Percentiles rank a stretch among this genome's conserved stretches.
Conservation (phyloP, 129 eudicot genomes). For the Heracleum sosnowskyi region DNA sequence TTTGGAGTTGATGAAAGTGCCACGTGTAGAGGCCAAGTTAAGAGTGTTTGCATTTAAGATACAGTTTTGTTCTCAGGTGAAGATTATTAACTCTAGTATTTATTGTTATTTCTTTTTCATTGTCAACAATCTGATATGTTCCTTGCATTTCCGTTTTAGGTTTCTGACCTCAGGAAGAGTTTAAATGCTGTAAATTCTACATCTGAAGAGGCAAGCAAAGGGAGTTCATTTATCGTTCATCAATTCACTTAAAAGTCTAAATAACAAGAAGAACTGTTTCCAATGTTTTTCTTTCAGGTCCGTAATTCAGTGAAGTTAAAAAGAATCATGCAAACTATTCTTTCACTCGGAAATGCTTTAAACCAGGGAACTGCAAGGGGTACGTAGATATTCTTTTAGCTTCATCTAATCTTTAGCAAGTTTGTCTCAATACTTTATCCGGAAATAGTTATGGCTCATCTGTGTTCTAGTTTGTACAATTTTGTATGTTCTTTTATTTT, state of each 20-base stretch:
- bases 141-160: constrained; percentile 28
- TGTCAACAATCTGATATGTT: constrained; percentile 8
- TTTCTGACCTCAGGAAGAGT: constrained; percentile 67
- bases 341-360: constrained; percentile 85
- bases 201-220: constrained; percentile 63
- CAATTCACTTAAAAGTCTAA: neutral
- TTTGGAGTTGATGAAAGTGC: constrained; percentile 95
- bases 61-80: constrained; percentile 74
- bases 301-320: constrained; percentile 71
- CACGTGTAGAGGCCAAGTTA: constrained; percentile 85
- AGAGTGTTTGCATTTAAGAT: constrained; percentile 77
- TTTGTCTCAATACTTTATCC: neutral
- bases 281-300: constrained; percentile 42
- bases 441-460: neutral
- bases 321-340: constrained; percentile 87
- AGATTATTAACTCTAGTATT: neutral
- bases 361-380: constrained; percentile 98
- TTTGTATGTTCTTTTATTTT: neutral
- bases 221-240: neutral
- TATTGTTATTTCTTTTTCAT: constrained; percentile 9
- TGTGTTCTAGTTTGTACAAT: neutral
- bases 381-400: constrained; percentile 12
- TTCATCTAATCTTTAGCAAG: constrained; percentile 1
- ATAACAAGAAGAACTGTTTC: neutral
- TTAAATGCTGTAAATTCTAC: constrained; percentile 62